Percentiles rank a stretch among this genome's conserved stretches.
These are phyloP conservation scores for Epichloe amarillans DNA, from an alignment of 2,329 filamentous ascomycete genomes.

Conservation along the genomic window DNA sequence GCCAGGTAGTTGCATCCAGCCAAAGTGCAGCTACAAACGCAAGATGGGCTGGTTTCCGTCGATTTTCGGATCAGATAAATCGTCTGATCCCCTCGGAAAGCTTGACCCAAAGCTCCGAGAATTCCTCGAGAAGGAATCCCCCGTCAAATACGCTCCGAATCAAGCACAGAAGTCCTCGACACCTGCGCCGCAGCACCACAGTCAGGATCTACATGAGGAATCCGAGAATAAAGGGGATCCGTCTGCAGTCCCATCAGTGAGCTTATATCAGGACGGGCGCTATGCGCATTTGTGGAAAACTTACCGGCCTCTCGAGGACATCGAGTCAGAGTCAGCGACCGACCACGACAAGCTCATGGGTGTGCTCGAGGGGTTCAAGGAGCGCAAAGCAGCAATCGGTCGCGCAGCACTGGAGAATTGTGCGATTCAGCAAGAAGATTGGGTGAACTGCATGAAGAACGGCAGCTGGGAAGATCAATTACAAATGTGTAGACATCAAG, in stretches of 20 bases:
- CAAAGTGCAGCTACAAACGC: not conserved
- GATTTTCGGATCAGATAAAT: slow-evolving; percentile 34
- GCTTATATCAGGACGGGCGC: slow-evolving; percentile 45
- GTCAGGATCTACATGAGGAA: slow-evolving; percentile 7
- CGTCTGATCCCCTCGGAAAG: slow-evolving; percentile 49
- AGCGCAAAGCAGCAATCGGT: slow-evolving; percentile 64
- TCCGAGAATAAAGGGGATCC: slow-evolving; percentile 8
- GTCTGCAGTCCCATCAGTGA: slow-evolving; percentile 31
- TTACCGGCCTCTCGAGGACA: slow-evolving; percentile 59
- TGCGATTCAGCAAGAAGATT: slow-evolving; percentile 69
- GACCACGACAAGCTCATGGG: slow-evolving; percentile 71
- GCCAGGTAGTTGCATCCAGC: not conserved
- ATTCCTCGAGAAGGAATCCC: slow-evolving; percentile 73
- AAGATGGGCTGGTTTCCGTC: slow-evolving; percentile 46
- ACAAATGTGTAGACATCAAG: slow-evolving; percentile 71
- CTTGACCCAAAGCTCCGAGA: slow-evolving; percentile 75
- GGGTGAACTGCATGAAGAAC: slow-evolving; percentile 67
- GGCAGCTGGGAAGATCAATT: slow-evolving; percentile 56
- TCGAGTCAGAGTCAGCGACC: slow-evolving; percentile 56
- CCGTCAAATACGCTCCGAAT: slow-evolving; percentile 47
- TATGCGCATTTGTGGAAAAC: slow-evolving; percentile 85
- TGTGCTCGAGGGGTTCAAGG: slow-evolving; percentile 73
- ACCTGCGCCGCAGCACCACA: slow-evolving; percentile 6
- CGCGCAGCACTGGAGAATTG: slow-evolving; percentile 86
- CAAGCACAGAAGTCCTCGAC: slow-evolving; percentile 11